Base-by-base conservation (phyloP, 257 asterid genomes). In the Nicotiana tomentosiformis region DNA sequence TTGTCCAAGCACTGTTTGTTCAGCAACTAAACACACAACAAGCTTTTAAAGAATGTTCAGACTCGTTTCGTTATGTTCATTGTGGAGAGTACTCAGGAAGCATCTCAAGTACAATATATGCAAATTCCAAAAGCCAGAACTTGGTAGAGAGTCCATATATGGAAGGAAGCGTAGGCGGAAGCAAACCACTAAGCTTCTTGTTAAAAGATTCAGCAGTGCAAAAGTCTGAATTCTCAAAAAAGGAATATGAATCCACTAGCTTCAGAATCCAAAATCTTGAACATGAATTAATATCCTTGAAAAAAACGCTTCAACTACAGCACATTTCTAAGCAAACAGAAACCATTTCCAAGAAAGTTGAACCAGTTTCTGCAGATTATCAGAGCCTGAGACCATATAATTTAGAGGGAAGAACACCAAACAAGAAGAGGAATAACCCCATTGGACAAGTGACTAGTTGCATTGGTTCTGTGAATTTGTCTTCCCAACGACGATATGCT, bases 11-110 rank as follows among this genome's bases (percentile, higher is more conserved):
- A 3, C 94, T 93, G 66, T 91, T 90, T 33, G 93, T 92, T 68
- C 98, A 93, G 90, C 97, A 93, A 66, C 60, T 90, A 12, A 89
- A 90, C 88, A 93, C 96, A 10, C 97, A 91, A 65, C 92, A 89
- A 87, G 97, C 91, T 43, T 91, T 91, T 70, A 88, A 65, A 66
- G 96, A 89, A 78, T 91, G 94, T 86, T 88, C 93, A 32, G 90
- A 90, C 64, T 93, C 93, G 5, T 93, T 93, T 62, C 84, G 94
- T 49, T 87, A 85, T 69, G 82, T 87, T 1, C 80, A 87, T n/a
- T 77, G 88, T 51, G 89, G 92, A 57, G 94, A 89, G 8, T 86
- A 81, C 66, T 89, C 90, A 0, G 92, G 90, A 43, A 88, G 90
- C 88, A 57, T 86, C 81, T 79, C 92, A 10, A 89, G 90, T 88